A percentile compares a stretch with the other conserved stretches of the same genome.
Conservation (phyloP, 495 filamentous ascomycete species). For the Penicillium silybi region DNA sequence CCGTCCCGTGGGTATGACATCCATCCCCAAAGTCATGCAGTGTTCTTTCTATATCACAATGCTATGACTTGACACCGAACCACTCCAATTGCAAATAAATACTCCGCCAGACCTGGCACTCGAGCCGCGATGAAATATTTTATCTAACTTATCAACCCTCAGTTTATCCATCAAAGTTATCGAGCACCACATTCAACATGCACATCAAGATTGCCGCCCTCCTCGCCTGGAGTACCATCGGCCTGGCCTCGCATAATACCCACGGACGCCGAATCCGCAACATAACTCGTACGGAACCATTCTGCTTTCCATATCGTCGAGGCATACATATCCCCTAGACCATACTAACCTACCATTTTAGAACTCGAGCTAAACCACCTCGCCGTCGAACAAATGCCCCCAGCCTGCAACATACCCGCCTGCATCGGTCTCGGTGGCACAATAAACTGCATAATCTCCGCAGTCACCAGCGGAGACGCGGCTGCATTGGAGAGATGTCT, state of each 20-base stretch:
- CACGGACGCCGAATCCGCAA: background rate
- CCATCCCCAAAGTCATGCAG: background rate
- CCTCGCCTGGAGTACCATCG: conserved; percentile 5
- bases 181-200: conserved; percentile 4
- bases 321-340: background rate
- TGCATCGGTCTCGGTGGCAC: conserved; percentile 18
- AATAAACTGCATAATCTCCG: conserved; percentile 17
- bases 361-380: conserved; percentile 6
- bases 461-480: conserved; percentile 12
- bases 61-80: background rate
- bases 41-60: too few species aligned
- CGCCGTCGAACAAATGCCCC: conserved; percentile 13
- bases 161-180: background rate
- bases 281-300: background rate
- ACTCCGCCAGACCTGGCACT: background rate
- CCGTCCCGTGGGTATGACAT: conserved; percentile 6
- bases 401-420: conserved; percentile 16
- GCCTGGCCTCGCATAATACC: background rate
- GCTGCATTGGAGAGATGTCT: conserved; percentile 19
- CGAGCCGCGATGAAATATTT: background rate
- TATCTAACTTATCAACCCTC: background rate
- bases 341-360: background rate
- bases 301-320: background rate
- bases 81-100: background rate
- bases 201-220: conserved; percentile 7